Evolutionary conservation across 2,329 filamentous ascomycete genomes (phyloP).

Genomic region (Ceratocystis albifundus): DNA sequence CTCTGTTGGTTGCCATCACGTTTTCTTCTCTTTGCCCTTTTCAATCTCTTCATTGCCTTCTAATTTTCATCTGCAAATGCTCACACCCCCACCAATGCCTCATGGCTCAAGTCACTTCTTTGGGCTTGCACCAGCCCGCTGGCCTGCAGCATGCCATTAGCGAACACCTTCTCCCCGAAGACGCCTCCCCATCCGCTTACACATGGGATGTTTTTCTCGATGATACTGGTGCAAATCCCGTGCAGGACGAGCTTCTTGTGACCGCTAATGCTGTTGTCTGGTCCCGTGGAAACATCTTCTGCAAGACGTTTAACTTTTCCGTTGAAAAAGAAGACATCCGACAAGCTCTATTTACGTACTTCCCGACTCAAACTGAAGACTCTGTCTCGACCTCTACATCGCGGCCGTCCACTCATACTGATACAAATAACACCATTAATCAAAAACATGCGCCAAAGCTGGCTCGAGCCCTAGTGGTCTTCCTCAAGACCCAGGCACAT

Average conservation of each 20-base stretch:
- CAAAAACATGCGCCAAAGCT: slow-evolving; percentile 13
- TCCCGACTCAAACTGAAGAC: slow-evolving; percentile 37
- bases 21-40: neutral
- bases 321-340: slow-evolving; percentile 74
- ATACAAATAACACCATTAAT: slow-evolving; percentile 11
- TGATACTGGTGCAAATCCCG: neutral
- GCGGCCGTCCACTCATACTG: neutral
- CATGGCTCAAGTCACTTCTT: slow-evolving; percentile 85
- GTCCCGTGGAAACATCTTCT: slow-evolving; percentile 75
- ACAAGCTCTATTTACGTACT: slow-evolving; percentile 78
- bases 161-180: slow-evolving; percentile 61
- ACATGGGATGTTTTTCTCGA: slow-evolving; percentile 54
- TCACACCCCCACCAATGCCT: neutral
- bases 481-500: slow-evolving; percentile 85
- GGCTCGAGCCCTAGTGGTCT: slow-evolving; percentile 65
- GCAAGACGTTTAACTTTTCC: slow-evolving; percentile 75
- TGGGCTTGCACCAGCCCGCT: slow-evolving; percentile 81
- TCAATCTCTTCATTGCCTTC: neutral
- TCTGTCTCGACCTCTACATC: neutral
- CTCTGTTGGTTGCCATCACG: neutral
- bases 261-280: slow-evolving; percentile 71
- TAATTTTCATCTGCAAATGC: neutral
- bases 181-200: slow-evolving; percentile 57
- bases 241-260: slow-evolving; percentile 65
- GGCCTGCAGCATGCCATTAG: slow-evolving; percentile 72